Base-by-base conservation (phyloP, 2,329 filamentous ascomycete species). In the Didymella keratinophila region DNA sequence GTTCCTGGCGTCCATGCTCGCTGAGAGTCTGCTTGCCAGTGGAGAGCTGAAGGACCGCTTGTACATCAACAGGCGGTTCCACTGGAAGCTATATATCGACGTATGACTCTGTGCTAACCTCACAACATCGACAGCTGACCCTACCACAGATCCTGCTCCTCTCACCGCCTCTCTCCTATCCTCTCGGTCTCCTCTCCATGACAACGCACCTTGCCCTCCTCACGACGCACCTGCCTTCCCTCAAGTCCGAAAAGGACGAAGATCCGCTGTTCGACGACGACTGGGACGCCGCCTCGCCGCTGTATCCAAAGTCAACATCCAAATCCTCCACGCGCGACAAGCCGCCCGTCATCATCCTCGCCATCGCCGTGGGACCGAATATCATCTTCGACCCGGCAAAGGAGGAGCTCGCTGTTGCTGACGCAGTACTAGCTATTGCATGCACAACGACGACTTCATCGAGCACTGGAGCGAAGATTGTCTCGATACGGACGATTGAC, bases 241-340 rank as follows among this genome's bases (percentile, higher is more conserved):
- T 97, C 50, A 92, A 92, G 75, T 97, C 93, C 1, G 91, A 96
- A 76, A 86, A 87, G 57, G 94, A 98, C 78, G 95, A 99, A 80
- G 95, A 99, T 69, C 95, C 95, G 12, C 88, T 97, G 74, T 99
- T 99, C 78, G 90, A 97, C 80, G 95, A 99, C 79, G 95, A 99
- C 80, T 99, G 95, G 95, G 92, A 90, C 64, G 90, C 90, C 16
- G 88, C 93, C 1, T 84, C 87, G 18, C 88, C 87, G 56, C 81
- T 99, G 28, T 99, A 96, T 79, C 85, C 88, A 1, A 84, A 83
- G 58, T 32, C 53, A 2, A 0, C 53, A 30, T 30, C 45, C 4
- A 23, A 16, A 21, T 47, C 46, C 34, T 47, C 49, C 61, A n/a
- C 59, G 52, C 28, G 50, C 60, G 62, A 82, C 30, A 86, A 89